Base-by-base conservation (phyloP, 2,329 filamentous ascomycete species). In the Ilyonectria sp. region DNA sequence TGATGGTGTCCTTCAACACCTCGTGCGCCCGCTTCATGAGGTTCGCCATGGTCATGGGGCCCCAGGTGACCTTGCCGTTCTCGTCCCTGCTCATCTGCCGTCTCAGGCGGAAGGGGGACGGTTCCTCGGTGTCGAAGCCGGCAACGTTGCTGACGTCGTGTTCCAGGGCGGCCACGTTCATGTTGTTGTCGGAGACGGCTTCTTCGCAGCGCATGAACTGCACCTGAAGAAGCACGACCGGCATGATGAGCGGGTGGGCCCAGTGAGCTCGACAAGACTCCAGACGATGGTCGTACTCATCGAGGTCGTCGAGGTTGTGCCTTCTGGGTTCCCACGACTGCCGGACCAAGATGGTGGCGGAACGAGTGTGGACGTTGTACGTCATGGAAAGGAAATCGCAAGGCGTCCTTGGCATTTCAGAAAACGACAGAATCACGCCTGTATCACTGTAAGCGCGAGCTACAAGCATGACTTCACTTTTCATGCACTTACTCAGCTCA, bases 311-410 rank as follows among this genome's bases (percentile, higher is more conserved):
- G 23, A 82, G 75, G 40, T 78, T 79, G 60, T 85, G 81, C 65
- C 80, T 77, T 13, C 80, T 72, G 1, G 82, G 80, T 63, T 84
- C 80, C 71, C 82, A 83, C 0, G 82, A 84, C 54, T 84, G 82
- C 5, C 83, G 79, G 43, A 85, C 78, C 7, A 85, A 71, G 21
- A 83, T 79, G 1, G 80, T 84, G 2, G 83, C 77, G 3, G 78
- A 80, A 21, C 79, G 79, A 8, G 77, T 79, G 9, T 77, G 72
- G 40, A 85, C 71, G 60, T 80, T 78, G 72, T 85, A 85, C 5
- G 82, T 81, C 81, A 85, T 82, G 47, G 83, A 85, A 10, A 85
- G 75, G 68, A 85, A 85, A 71, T 85, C 83, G 53, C 82, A 85
- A 0, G 83, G 83, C 0, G 83, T 82, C 49, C 80, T 81, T 23